Percentiles rank a stretch among this genome's conserved stretches.
These are phyloP conservation scores for Emergomyces africanus DNA, from an alignment of 2,329 filamentous ascomycete species.

Conservation along the genomic window DNA sequence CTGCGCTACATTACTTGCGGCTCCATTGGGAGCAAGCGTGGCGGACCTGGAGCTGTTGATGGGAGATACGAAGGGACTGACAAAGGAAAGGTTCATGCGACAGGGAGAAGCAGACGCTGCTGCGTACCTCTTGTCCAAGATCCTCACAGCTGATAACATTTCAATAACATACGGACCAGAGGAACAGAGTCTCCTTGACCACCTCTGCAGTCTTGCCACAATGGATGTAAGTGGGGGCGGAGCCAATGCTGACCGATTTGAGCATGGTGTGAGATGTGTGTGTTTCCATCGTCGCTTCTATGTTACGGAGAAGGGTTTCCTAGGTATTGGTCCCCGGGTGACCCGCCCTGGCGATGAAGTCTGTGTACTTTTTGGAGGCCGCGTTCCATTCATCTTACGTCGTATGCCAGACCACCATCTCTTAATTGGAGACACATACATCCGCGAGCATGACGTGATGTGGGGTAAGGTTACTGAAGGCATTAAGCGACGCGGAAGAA, in stretches of 20 bases:
- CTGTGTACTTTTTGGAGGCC: conserved; percentile 4
- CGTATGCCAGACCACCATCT: background rate
- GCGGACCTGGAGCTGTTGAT: background rate
- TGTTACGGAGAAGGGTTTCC: conserved; percentile 2
- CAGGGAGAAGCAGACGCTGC: conserved; percentile 1
- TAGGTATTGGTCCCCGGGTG: conserved; percentile 4
- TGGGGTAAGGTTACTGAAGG: conserved; percentile 2
- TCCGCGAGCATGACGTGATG: conserved; percentile 2
- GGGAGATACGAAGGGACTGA: background rate
- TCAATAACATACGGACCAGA: conserved; percentile 1
- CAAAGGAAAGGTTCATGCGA: conserved; percentile 1
- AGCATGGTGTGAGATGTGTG: background rate
- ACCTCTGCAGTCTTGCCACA: background rate
- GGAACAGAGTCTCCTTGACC: background rate
- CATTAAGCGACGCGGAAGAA: background rate
- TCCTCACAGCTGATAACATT: background rate
- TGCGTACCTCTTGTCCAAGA: background rate
- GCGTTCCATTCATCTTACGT: conserved; percentile 4
- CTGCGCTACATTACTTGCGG: background rate
- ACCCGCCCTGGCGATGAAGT: conserved; percentile 3
- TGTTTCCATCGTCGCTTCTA: conserved; percentile 1
- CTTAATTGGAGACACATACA: conserved; percentile 4
- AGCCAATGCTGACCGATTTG: background rate
- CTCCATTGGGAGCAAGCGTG: background rate
- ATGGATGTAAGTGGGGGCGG: background rate